A percentile compares a stretch with the other conserved stretches of the same genome.
Evolutionary conservation across 164 flowering plant genomes (phyloP).

Genomic region (Magnolia sinica): DNA sequence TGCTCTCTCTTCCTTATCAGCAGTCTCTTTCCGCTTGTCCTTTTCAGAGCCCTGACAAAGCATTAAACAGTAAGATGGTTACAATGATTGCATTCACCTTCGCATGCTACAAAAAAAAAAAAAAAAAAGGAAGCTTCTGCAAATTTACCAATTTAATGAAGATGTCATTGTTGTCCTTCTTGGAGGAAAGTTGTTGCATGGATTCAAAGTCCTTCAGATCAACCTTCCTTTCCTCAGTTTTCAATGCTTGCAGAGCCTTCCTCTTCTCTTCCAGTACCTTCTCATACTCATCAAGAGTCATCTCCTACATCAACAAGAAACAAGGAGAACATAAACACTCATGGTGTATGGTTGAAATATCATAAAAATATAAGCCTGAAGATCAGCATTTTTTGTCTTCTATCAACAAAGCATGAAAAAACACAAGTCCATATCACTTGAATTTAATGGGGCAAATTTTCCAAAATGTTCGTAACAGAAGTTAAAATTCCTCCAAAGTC

Average conservation of each 20-base stretch:
- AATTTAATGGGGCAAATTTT: too few species aligned
- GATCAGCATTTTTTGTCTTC: too few species aligned
- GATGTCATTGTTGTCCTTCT: constrained; percentile 70
- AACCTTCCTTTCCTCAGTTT: constrained; percentile 77
- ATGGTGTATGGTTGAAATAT: background rate
- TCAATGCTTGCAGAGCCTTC: constrained; percentile 57
- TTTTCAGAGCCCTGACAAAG: constrained; percentile 66
- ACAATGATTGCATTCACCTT: background rate
- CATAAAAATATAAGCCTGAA: background rate
- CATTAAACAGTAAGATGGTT: background rate
- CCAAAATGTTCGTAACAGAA: too few species aligned
- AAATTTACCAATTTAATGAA: constrained; percentile 66
- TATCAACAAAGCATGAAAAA: too few species aligned
- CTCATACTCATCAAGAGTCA: constrained; percentile 89
- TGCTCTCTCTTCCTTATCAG: constrained; percentile 70
- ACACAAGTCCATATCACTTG: too few species aligned
- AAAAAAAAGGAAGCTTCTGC: background rate
- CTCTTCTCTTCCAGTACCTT: constrained; percentile 89
- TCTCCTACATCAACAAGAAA: constrained; percentile 45
- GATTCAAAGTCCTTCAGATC: constrained; percentile 64
- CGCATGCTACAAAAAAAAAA: background rate
- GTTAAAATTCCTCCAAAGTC: too few species aligned
- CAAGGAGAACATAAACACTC: background rate
- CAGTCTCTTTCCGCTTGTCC: constrained; percentile 63
- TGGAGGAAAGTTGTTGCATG: constrained; percentile 73